Base-by-base conservation (phyloP, 129 eudicot species). In the Ambrosia artemisiifolia region DNA sequence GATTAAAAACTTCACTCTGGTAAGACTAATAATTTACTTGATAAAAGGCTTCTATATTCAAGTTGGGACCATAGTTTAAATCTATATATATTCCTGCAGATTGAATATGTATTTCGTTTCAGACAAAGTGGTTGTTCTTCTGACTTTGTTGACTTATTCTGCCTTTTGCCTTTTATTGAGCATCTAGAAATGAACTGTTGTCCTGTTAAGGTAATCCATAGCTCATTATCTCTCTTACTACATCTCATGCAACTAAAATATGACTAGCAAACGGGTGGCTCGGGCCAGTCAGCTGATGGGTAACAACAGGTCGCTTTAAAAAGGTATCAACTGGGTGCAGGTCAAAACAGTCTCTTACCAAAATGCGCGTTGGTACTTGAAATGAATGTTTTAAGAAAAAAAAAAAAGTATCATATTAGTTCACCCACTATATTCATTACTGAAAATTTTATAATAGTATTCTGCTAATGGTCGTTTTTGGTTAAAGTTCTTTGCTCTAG, bases 111-210 rank as follows among this genome's bases (percentile, higher is more conserved):
- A 8, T 3, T 3, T 0, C 54, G 28, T 10, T 20, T 65, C 20
- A 3, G 18, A 8, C 10, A 14, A 12, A 30, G 11, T 19, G 44
- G 18, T 32, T 11, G 35, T n/a, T n/a, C n/a, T 32, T 30, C 4
- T 48, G 61, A 34, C 47, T 48, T 49, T 49, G 40, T 44, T 20
- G 71, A 44, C 4, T 16, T 69, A 50, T 30, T 51, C 40, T 1
- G 33, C 33, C 33, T 48, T 51, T 30, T 69, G 40, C 74, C 74
- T 30, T 32, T 16, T 34, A 11, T 69, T 35, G 63, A 69, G 35
- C 7, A 17, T 51, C 35, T 69, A 5, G 17, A 3, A 51, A 34
- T 69, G 74, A 69, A 34, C 35, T 18, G 16, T 19, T 69, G 4
- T 35, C 36, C 33, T 2, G n/a, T 69, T 34, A 51, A 32, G 74